Base-by-base conservation (phyloP, 768 basidiomycete genomes). In the Agrocybe pediades region DNA sequence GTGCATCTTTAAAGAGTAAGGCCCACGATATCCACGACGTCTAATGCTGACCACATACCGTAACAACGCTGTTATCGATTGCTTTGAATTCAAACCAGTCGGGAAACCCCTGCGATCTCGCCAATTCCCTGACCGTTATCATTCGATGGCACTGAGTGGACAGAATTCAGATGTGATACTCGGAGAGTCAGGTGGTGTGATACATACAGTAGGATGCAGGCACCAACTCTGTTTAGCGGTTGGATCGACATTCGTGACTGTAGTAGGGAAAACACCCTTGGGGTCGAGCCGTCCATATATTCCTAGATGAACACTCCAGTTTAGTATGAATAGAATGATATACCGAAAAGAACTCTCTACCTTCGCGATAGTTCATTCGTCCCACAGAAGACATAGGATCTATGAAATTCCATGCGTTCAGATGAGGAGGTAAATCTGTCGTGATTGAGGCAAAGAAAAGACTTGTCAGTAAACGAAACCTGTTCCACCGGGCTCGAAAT, bases 61-160 rank as follows among this genome's bases (percentile, higher is more conserved):
- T 88, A 25, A 81, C 74, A 13, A 90, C 77, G 40, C 77, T 81
- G 36, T 81, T 62, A 13, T 76, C 69, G 6, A 74, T 57, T 0
- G 87, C 72, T 50, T 78, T 62, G 56, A 93, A 92, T 0, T 79
- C 68, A 53, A 90, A 91, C 61, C 77, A 70, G 57, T 93, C 91
- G 0, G 90, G 87, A 65, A 93, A 90, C 0, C 91, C 90, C 71
- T 93, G 91, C 0, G 88, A 86, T 39, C 91, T 74, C 7, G 90
- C 90, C 13, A 89, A 73, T 64, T 92, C 90, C 5, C 90, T 80
- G 20, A 92, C 84, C 0, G 87, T 87, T 6, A 90, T 70, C 58
- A 90, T 83, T 8, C 91, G 80, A 58, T 79, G 79, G 57, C 83
- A 85, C 90, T 92, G 8, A 20, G 48, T 41, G 9, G 20, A 26